Percentiles rank a stretch among this genome's conserved stretches.
Conservation (phyloP, 2,329 filamentous ascomycete species). For the Chrysosporium keratinophilum region DNA sequence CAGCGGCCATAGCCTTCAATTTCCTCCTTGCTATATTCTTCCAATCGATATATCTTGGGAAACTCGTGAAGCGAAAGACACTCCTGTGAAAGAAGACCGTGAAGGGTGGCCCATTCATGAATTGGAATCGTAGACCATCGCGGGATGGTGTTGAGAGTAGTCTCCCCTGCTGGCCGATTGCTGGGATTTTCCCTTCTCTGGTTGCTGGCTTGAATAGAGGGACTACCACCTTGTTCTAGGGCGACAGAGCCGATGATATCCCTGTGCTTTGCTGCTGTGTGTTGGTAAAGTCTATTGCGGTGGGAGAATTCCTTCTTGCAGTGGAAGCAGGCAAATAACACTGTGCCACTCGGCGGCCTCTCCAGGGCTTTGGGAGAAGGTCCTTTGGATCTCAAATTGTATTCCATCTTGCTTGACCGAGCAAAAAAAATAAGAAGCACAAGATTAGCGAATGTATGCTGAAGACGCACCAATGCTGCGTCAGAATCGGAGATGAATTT, state of each 20-base stretch:
- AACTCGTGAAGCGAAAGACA: slow-evolving; percentile 8
- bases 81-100: background rate
- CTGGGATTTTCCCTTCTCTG: background rate
- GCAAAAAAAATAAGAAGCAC: too few relatives aligned
- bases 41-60: background rate
- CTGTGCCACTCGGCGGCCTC: background rate
- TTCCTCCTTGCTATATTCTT: slow-evolving; percentile 4
- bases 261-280: background rate
- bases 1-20: slow-evolving; percentile 9
- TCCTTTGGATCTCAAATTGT: background rate
- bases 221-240: background rate
- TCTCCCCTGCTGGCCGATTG: background rate
- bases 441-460: too few relatives aligned
- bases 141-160: background rate
- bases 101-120: background rate
- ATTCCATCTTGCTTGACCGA: too few relatives aligned
- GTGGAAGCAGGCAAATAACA: background rate
- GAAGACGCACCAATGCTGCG: too few relatives aligned
- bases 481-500: too few relatives aligned
- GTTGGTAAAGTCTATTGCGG: background rate
- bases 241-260: background rate
- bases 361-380: too few relatives aligned
- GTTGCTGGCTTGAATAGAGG: background rate
- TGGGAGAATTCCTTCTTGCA: background rate
- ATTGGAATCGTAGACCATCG: background rate